Evolutionary conservation across 768 basidiomycete genomes (phyloP), one percentile per base, ranked within the genome.

Genomic region (Naganishia vishniacii): DNA sequence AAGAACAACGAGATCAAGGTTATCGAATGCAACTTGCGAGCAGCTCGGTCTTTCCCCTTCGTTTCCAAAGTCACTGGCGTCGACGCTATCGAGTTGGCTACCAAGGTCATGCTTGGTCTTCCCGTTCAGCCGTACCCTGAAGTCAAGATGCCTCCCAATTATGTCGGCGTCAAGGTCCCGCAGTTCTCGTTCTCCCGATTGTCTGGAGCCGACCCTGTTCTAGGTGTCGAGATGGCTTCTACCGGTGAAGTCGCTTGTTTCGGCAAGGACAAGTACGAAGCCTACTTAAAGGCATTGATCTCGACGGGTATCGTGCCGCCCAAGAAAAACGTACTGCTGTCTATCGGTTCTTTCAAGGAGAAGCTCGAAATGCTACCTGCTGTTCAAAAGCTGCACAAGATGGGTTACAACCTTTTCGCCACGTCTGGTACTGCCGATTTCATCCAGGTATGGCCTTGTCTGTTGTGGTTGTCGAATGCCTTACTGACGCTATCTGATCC

Each of bases 1-100:
- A 99, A 99, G 84, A 89, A 99, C 80, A 98, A 97, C 80, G 94
- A 97, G 79, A 98, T 99, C 83, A 99, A 99, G 83, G 94, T 99
- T 71, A 99, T 99, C 77, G 94, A 99, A 78, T 98, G 94, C 80
- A 99, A 99, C 79, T 81, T 99, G 34, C 90, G 94, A 62, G 95
- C 95, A 0, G 94, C 94, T 25, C 85, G 94, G 66, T 97, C 94
- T 0, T 97, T 94, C 85, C 94, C 94, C 44, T 99, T 99, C 81
- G 94, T 99, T 26, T 95, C 92, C 8, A 99, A 99, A 78, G 91
- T 95, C 65, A 97, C 95, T 8, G 92, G 92, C 34, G 83, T 97
- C 70, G 93, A 99, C 75, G 94, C 94, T 4, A 97, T 99, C 70
- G 94, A 98, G 81, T 86, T 98, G 84, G 95, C 94, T 37, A 99